phyloP scores from a whole-genome alignment of 1,284 basidiomycete species.

The Sphaerobolus stellatus region DNA sequence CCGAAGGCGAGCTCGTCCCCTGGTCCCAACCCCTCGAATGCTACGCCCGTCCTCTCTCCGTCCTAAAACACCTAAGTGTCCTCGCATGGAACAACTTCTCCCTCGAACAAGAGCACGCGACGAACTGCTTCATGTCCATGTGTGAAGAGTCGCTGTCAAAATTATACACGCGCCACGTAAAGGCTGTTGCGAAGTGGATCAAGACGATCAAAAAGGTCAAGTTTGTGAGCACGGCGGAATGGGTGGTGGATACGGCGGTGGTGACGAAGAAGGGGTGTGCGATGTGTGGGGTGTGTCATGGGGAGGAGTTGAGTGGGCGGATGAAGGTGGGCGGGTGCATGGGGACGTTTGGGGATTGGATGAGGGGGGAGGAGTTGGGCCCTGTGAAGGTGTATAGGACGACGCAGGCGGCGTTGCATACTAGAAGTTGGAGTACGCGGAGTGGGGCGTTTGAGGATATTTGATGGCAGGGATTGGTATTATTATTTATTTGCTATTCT shows the following conservation, averaged over 20 bases:
- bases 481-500: too few species aligned
- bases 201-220: conserved; percentile 1
- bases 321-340: background rate
- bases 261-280: background rate
- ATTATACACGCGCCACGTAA: background rate
- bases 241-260: conserved; percentile 7
- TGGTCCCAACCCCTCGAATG: conserved; percentile 5
- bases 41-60: background rate
- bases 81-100: conserved; percentile 11
- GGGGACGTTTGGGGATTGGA: background rate
- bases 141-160: background rate
- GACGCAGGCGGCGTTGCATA: conserved; percentile 8
- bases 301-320: too few species aligned
- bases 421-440: conserved; percentile 11
- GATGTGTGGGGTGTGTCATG: too few species aligned
- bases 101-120: background rate
- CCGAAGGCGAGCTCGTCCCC: conserved; percentile 13
- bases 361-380: background rate
- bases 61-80: background rate
- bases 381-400: conserved; percentile 2
- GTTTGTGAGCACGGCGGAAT: conserved; percentile 4
- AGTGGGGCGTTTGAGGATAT: conserved; percentile 6
- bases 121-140: background rate
- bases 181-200: background rate
- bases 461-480: too few species aligned